A percentile compares a stretch with the other conserved stretches of the same genome.
These are phyloP conservation scores for Obelidium mucronatum DNA, from an alignment of 192 early-diverging fungal species.

Conservation along the genomic window DNA sequence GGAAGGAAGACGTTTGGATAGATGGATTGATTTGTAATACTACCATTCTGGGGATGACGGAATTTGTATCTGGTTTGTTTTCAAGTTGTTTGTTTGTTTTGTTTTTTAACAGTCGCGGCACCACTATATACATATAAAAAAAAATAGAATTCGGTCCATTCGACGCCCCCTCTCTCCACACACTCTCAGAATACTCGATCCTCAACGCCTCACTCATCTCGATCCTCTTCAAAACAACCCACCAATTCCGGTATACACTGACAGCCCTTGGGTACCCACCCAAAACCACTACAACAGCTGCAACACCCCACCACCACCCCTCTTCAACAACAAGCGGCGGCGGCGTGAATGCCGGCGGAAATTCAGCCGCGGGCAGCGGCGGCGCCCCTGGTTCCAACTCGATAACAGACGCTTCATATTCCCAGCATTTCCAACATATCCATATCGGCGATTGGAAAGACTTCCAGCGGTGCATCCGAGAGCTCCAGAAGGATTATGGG, in stretches of 20 bases:
- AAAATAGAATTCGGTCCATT: conserved; percentile 27
- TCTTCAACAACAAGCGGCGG: too few relatives aligned
- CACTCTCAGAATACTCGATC: not conserved
- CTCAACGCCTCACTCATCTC: not conserved
- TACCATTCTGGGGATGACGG: conserved; percentile 20
- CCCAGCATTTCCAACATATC: not conserved
- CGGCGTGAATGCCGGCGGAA: too few relatives aligned
- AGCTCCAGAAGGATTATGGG: conserved; percentile 2
- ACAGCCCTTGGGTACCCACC: not conserved
- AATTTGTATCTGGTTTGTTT: conserved; percentile 25
- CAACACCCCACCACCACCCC: too few relatives aligned
- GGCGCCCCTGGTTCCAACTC: not conserved
- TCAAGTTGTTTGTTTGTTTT: not conserved
- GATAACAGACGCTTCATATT: too few relatives aligned
- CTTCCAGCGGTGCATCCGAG: not conserved
- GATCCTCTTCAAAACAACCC: conserved; percentile 4
- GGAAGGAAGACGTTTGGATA: conserved; percentile 11
- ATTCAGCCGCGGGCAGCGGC: not conserved
- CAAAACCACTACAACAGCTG: not conserved
- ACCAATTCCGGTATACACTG: not conserved
- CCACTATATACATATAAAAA: too few relatives aligned
- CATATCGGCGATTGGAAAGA: conserved; percentile 1
- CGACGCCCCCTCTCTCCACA: conserved; percentile 4
- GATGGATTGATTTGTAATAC: conserved; percentile 24
- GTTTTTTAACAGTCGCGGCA: too few relatives aligned